These are phyloP conservation scores for Papilionanthe hybrid DNA, from an alignment of 116 monocot species.

Conservation along the genomic window DNA sequence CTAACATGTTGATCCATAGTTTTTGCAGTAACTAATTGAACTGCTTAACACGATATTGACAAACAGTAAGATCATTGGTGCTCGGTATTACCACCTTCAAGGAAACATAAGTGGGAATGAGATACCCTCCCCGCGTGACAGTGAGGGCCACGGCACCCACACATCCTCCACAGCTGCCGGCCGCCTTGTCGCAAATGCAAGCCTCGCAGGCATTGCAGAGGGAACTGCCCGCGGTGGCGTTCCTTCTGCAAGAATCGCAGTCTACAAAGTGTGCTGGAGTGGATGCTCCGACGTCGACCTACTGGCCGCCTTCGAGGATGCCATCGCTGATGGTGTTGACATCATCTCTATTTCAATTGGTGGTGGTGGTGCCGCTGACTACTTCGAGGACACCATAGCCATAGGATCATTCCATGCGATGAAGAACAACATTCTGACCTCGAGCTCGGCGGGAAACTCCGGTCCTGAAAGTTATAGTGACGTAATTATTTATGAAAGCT, in stretches of 20 bases:
- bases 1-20: background rate
- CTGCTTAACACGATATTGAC: background rate
- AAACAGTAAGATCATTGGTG: conserved; percentile 18
- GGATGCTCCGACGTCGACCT: conserved; percentile 6
- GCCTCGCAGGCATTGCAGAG: background rate
- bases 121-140: conserved; percentile 9
- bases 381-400: conserved; percentile 7
- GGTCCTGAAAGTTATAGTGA: background rate
- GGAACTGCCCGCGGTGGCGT: conserved; percentile 17
- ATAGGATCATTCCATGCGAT: conserved; percentile 25
- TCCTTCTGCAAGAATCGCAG: conserved; percentile 13
- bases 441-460: conserved; percentile 12
- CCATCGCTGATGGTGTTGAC: conserved; percentile 23
- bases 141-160: conserved; percentile 10
- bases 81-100: conserved; percentile 1
- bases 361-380: background rate
- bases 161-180: conserved; percentile 18
- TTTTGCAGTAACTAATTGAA: background rate
- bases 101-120: background rate
- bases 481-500: too few relatives aligned
- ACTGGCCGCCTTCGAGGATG: conserved; percentile 15
- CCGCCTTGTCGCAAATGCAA: background rate
- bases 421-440: conserved; percentile 15
- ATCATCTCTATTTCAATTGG: conserved; percentile 18
- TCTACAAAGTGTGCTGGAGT: conserved; percentile 17